Percentiles rank a stretch among this genome's conserved stretches.
Conservation (phyloP, 2,329 filamentous ascomycete genomes). For the Fusarium compactum region DNA sequence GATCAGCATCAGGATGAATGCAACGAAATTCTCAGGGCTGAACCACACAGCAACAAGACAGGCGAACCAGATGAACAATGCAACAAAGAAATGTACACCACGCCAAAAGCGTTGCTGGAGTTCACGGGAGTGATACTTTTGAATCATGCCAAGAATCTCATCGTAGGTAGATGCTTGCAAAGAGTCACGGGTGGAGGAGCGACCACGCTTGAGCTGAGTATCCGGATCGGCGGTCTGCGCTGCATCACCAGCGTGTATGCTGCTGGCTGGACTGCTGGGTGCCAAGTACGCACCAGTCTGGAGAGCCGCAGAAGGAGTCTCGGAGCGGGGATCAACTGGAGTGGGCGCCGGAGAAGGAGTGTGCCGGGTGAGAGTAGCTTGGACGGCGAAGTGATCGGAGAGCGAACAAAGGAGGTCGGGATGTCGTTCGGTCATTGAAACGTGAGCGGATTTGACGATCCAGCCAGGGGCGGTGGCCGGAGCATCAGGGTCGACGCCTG, state of each 20-base stretch:
- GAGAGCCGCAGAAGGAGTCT: conserved; percentile 43
- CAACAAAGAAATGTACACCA: conserved; percentile 77
- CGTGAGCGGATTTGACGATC: conserved; percentile 76
- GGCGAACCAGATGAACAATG: conserved; percentile 75
- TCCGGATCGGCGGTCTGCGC: conserved; percentile 46
- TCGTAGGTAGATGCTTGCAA: conserved; percentile 37
- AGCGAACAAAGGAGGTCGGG: conserved; percentile 85
- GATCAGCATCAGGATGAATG: conserved; percentile 83
- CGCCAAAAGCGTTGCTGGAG: conserved; percentile 77
- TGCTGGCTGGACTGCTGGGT: conserved; percentile 42
- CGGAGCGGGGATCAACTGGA: conserved; percentile 26
- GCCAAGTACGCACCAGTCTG: conserved; percentile 46
- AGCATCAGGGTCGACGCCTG: conserved; percentile 56
- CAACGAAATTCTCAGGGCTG: conserved; percentile 78
- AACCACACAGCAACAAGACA: conserved; percentile 91
- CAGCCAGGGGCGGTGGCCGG: conserved; percentile 61
- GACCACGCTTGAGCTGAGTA: conserved; percentile 50
- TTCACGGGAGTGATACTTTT: conserved; percentile 78
- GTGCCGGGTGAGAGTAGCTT: conserved; percentile 75
- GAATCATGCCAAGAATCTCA: conserved; percentile 77
- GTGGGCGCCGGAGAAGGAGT: conserved; percentile 44
- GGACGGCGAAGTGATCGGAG: conserved; percentile 94
- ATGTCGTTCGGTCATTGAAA: conserved; percentile 86
- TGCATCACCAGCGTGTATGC: conserved; percentile 38
- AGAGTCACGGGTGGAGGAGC: conserved; percentile 33